Evolutionary conservation across 495 filamentous ascomycete species (phyloP).

Genomic region (Podospora tetraspora): DNA sequence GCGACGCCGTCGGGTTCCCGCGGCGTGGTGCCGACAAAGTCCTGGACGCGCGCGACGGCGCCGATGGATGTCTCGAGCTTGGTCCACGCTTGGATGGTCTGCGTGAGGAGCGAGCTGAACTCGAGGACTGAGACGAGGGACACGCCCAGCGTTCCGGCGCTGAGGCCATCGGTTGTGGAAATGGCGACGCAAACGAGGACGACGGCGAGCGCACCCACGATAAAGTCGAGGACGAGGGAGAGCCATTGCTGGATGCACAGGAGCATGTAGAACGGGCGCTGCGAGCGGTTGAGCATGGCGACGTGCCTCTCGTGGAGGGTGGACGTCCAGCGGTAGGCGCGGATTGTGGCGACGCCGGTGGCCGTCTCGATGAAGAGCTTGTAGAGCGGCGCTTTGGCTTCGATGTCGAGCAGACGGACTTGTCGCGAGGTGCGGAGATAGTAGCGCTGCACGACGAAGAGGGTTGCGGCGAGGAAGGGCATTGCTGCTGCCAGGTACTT

Average conservation of each 20-base stretch:
- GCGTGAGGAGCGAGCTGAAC: conserved; percentile 12
- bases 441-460: conserved; percentile 46
- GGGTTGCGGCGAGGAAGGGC: conserved; percentile 24
- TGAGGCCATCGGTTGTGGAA: neutral
- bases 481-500: conserved; percentile 23
- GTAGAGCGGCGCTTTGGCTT: conserved; percentile 34
- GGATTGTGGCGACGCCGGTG: conserved; percentile 41
- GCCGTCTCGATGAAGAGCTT: conserved; percentile 36
- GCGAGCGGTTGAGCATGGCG: conserved; percentile 45
- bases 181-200: conserved; percentile 38
- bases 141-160: conserved; percentile 10
- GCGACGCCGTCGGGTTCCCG: neutral
- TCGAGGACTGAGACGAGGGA: conserved; percentile 12
- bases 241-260: conserved; percentile 48
- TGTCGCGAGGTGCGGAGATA: conserved; percentile 56
- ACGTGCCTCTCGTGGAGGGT: conserved; percentile 41
- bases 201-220: conserved; percentile 36
- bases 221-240: conserved; percentile 39
- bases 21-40: conserved; percentile 27
- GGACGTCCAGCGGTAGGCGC: conserved; percentile 39
- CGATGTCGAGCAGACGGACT: conserved; percentile 51
- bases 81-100: conserved; percentile 30
- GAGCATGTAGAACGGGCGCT: conserved; percentile 43
- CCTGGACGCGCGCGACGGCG: conserved; percentile 39
- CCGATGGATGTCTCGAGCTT: conserved; percentile 45